phyloP scores from a whole-genome alignment of 2,329 filamentous ascomycete species.

The Pestalotiopsis fici region DNA sequence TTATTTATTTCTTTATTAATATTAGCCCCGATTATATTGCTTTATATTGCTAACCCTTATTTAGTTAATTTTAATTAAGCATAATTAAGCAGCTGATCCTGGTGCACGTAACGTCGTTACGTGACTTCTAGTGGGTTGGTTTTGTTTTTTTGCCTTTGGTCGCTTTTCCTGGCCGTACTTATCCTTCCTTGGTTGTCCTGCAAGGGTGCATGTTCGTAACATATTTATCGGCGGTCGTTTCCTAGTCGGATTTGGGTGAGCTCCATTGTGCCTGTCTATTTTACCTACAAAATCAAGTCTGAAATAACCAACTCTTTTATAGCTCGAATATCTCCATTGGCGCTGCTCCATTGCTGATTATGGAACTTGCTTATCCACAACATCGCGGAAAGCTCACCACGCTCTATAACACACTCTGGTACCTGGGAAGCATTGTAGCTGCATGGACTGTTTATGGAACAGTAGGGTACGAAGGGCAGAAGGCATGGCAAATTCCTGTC shows the following conservation, averaged over 20 bases:
- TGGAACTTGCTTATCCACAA: no score
- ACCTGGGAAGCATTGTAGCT: conserved; percentile 2
- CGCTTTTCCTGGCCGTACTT: background rate
- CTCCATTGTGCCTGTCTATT: no score
- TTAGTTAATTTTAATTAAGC: background rate
- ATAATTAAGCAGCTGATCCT: background rate
- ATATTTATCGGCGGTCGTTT: background rate
- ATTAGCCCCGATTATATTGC: background rate
- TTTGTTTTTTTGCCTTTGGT: no score
- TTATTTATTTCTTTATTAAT: conserved; percentile 7
- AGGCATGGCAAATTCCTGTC: conserved; percentile 6
- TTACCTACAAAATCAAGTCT: no score
- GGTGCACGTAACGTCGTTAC: background rate
- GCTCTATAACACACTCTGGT: background rate
- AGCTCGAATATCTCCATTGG: no score
- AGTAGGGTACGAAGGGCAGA: background rate
- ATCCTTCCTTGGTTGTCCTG: background rate
- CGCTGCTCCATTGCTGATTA: no score
- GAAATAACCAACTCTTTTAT: no score
- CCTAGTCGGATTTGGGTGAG: no score
- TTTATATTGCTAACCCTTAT: background rate
- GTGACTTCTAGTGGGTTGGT: background rate
- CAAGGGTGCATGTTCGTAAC: background rate
- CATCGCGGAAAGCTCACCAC: no score
- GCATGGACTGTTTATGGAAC: conserved; percentile 5